Evolutionary conservation across 352 stramenopile species (phyloP).

Genomic region (Phytophthora citrophthora): DNA sequence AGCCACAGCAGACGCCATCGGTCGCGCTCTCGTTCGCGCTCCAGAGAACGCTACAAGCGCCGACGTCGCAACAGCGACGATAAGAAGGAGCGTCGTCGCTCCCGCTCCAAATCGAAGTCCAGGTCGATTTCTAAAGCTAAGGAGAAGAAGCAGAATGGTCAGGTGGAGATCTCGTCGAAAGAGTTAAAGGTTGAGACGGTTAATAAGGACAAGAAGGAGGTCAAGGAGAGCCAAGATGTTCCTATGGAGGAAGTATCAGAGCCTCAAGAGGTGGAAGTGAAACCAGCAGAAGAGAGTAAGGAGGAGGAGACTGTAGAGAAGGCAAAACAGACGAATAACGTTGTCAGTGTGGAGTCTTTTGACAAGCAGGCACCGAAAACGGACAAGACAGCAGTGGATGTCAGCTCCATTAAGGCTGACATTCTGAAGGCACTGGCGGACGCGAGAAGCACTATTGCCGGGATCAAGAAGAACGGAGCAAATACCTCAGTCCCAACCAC

Average conservation of each 20-base stretch:
- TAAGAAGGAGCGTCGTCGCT: neutral
- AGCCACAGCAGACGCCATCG: conserved; percentile 25
- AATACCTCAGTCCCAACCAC: conserved; percentile 5
- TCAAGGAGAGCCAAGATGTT: neutral
- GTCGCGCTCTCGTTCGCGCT: conserved; percentile 33
- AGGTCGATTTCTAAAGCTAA: conserved; percentile 13
- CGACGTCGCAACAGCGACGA: conserved; percentile 21
- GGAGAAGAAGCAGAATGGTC: conserved; percentile 11
- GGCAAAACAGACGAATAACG: conserved; percentile 9
- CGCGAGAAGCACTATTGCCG: conserved; percentile 75
- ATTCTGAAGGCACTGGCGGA: conserved; percentile 83
- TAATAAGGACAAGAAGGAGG: conserved; percentile 2
- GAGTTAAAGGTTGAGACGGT: conserved; percentile 4
- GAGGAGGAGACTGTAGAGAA: conserved; percentile 10
- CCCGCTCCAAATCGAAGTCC: conserved; percentile 20
- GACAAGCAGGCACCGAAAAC: conserved; percentile 8
- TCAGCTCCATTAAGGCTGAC: conserved; percentile 80
- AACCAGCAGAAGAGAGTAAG: conserved; percentile 8
- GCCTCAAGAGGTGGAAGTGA: neutral
- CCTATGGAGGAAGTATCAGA: conserved; percentile 7
- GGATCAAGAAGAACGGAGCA: conserved; percentile 55
- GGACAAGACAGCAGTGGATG: conserved; percentile 49
- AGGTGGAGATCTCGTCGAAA: conserved; percentile 3
- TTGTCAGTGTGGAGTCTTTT: conserved; percentile 13
- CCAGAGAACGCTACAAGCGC: conserved; percentile 36